Evolutionary conservation across 768 basidiomycete species (phyloP), one percentile per base, ranked within the genome.

Genomic region (Boletus tomentosulus): DNA sequence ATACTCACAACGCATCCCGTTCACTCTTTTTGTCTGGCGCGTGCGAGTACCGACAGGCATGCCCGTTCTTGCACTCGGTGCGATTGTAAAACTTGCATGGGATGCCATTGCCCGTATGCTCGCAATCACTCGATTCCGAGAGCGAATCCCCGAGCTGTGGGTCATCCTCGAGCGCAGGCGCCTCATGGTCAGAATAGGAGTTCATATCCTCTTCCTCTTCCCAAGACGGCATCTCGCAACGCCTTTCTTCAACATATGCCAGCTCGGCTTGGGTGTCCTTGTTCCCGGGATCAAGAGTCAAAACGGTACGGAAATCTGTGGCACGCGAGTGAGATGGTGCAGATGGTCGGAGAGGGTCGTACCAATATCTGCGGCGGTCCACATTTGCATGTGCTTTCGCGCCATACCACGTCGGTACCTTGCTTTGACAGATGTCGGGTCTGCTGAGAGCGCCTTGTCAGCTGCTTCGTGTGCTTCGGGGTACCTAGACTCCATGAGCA

Each of bases 21-120:
- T 81, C 73, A 55, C 82, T 83, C 63, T 76, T 79, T 39, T 72
- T 60, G 55, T 84, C 81, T 0, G 82, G 81, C 1, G 79, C 77
- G 62, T 85, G 82, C 19, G 75, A 79, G 64, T 71, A 82, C 16
- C 53, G 53, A 58, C 83, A 85, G 2, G 57, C 51, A 8, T 19
- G 48, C 0, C 81, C 78, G 3, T 73, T 68, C 10, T 54, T 63
- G 60, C 82, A 83, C 0, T 78, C 78, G 16, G 73, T 69, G 54
- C 77, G 80, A 51, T 85, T 84, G 62, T 84, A 82, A 61, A 78
- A 80, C 43, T 76, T 72, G 62, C 83, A 85, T 0, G 82, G 76
- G 3, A 74, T 70, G 3, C 75, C 74, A 46, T 80, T 83, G 4
- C 82, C 82, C 1, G 60, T 62, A 54, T 82, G 81, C 37, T 71